Percentiles rank a stretch among this genome's conserved stretches.
phyloP scores from a whole-genome alignment of 1,284 basidiomycete species.

The Heimioporus punctisporus region DNA sequence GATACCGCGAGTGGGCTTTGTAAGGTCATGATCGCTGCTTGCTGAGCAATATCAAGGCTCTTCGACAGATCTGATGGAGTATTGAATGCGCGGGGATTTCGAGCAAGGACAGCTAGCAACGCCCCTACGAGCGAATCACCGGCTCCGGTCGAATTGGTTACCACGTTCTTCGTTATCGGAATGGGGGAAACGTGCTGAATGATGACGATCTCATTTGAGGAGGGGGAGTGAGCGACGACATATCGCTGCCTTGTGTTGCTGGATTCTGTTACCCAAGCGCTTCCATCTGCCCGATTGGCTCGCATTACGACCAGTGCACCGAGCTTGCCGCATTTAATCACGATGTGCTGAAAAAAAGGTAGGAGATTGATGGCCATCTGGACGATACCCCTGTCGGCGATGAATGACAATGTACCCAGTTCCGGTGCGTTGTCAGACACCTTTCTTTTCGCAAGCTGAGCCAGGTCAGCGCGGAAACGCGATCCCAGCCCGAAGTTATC shows the following conservation, averaged over 20 bases:
- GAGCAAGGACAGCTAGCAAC: slow-evolving; percentile 58
- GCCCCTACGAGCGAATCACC: slow-evolving; percentile 90
- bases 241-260: slow-evolving; percentile 50
- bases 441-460: slow-evolving; percentile 52
- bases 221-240: slow-evolving; percentile 52
- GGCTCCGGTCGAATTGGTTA: slow-evolving; percentile 86
- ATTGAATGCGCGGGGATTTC: slow-evolving; percentile 46
- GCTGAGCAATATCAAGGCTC: slow-evolving; percentile 56
- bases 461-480: slow-evolving; percentile 66
- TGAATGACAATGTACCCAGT: slow-evolving; percentile 59
- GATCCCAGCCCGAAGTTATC: slow-evolving; percentile 64
- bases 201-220: slow-evolving; percentile 51
- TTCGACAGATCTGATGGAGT: slow-evolving; percentile 43
- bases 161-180: slow-evolving; percentile 39
- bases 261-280: slow-evolving; percentile 47
- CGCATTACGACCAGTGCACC: slow-evolving; percentile 71
- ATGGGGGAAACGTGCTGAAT: slow-evolving; percentile 74
- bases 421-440: slow-evolving; percentile 41
- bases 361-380: slow-evolving; percentile 82
- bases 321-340: slow-evolving; percentile 81
- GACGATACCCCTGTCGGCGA: slow-evolving; percentile 66
- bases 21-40: slow-evolving; percentile 66
- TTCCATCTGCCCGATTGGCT: slow-evolving; percentile 43
- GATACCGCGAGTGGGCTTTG: slow-evolving; percentile 68
- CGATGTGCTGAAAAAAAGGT: slow-evolving; percentile 78